Conservation (phyloP, 345 rosid species). For the Alliaria petiolata region DNA sequence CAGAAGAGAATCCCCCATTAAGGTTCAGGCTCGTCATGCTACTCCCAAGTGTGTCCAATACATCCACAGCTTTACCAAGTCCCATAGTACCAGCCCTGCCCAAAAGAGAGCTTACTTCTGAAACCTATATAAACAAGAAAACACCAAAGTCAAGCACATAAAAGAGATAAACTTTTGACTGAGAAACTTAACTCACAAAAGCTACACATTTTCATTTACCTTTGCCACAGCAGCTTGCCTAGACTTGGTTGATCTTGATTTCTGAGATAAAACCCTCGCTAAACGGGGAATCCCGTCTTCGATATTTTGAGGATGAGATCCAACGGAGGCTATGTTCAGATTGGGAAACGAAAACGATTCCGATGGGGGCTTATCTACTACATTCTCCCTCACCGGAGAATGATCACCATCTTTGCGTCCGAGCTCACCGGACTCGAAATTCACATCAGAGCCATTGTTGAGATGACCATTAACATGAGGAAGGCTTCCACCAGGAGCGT, state of each 20-base stretch:
- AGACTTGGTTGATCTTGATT: slow-evolving; percentile 74
- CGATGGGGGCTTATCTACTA: slow-evolving; percentile 35
- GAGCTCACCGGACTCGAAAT: slow-evolving; percentile 47
- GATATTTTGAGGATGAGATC: slow-evolving; percentile 41
- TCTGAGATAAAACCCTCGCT: slow-evolving; percentile 60
- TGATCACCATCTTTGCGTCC: slow-evolving; percentile 37
- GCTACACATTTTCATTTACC: slow-evolving; percentile 39
- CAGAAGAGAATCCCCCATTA: slow-evolving; percentile 70
- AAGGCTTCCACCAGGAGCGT: slow-evolving; percentile 86
- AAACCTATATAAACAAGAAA: slow-evolving; percentile 55
- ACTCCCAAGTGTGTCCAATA: slow-evolving; percentile 91
- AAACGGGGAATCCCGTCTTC: slow-evolving; percentile 75
- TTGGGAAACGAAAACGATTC: slow-evolving; percentile 61
- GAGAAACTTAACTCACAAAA: not conserved
- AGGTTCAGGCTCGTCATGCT: slow-evolving; percentile 82
- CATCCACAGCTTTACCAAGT: slow-evolving; percentile 86
- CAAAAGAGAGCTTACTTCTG: slow-evolving; percentile 79
- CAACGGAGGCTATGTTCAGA: slow-evolving; percentile 34
- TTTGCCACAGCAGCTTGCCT: slow-evolving; percentile 81
- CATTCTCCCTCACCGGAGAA: slow-evolving; percentile 43
- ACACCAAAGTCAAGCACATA: not conserved
- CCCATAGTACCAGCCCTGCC: slow-evolving; percentile 92
- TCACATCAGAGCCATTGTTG: slow-evolving; percentile 38
- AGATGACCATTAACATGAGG: slow-evolving; percentile 56
- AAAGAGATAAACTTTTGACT: slow-evolving; percentile 1